Conservation (phyloP, 768 basidiomycete species). For the Leccinum truebloodii region DNA sequence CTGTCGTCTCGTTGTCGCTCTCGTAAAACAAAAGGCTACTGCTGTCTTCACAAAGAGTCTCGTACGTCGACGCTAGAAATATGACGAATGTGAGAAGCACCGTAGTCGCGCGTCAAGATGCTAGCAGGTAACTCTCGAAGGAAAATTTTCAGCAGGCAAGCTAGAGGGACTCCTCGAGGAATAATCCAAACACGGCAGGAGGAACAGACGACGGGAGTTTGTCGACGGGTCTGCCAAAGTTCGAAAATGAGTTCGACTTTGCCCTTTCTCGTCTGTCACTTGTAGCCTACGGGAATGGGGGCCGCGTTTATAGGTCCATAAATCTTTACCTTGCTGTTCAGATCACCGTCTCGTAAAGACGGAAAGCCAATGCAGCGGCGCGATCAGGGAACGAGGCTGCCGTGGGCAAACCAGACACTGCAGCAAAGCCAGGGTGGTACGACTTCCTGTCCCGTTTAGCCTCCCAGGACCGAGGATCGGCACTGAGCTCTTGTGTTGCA, state of each 20-base stretch:
- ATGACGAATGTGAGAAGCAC: slow-evolving; percentile 4
- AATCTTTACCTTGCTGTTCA: slow-evolving; percentile 74
- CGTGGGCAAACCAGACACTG: slow-evolving; percentile 50
- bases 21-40: slow-evolving; percentile 72
- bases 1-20: slow-evolving; percentile 73
- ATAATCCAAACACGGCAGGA: slow-evolving; percentile 85
- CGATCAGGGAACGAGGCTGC: slow-evolving; percentile 36
- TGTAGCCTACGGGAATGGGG: slow-evolving; percentile 86
- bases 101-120: slow-evolving; percentile 80
- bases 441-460: slow-evolving; percentile 57
- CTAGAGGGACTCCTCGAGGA: slow-evolving; percentile 85
- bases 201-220: slow-evolving; percentile 44
- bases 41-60: slow-evolving; percentile 65
- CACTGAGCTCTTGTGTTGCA: slow-evolving; percentile 43
- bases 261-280: slow-evolving; percentile 44
- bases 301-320: slow-evolving; percentile 85
- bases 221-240: slow-evolving; percentile 70
- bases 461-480: slow-evolving; percentile 54
- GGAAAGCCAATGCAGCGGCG: slow-evolving; percentile 46
- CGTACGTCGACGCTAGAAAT: slow-evolving; percentile 49
- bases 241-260: slow-evolving; percentile 93
- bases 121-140: slow-evolving; percentile 92
- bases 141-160: slow-evolving; percentile 91
- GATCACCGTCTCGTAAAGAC: slow-evolving; percentile 52
- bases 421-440: slow-evolving; percentile 57